Percentiles rank a stretch among this genome's conserved stretches.
phyloP scores from a whole-genome alignment of 129 eudicot species.

The Erigeron canadensis region DNA sequence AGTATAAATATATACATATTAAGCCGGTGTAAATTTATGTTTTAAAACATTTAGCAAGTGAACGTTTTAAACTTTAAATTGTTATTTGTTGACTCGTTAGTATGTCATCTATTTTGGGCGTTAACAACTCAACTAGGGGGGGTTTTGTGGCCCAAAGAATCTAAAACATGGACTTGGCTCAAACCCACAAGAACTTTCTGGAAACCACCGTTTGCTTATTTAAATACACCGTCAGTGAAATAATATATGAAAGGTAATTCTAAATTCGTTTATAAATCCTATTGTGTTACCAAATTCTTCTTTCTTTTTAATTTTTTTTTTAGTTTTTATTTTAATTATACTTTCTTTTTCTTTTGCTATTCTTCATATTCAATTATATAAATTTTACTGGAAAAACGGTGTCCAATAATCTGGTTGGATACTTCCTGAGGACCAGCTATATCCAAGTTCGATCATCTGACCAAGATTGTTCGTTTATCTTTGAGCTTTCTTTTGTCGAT shows the following conservation, averaged over 20 bases:
- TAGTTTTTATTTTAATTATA: too few relatives aligned
- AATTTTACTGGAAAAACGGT: background rate
- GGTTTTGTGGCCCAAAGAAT: background rate
- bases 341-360: background rate
- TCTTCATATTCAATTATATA: too few relatives aligned
- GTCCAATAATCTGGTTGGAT: background rate
- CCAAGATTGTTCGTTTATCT: background rate
- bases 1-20: too few relatives aligned
- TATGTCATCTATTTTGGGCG: too few relatives aligned
- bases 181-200: background rate
- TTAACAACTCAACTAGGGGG: too few relatives aligned
- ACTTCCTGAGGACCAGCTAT: conserved; percentile 8
- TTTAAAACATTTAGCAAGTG: too few relatives aligned
- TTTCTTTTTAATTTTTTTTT: too few relatives aligned
- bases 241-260: background rate
- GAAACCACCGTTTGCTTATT: background rate
- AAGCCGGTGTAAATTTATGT: too few relatives aligned
- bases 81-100: too few relatives aligned
- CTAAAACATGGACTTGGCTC: background rate
- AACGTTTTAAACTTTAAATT: too few relatives aligned
- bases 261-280: too few relatives aligned
- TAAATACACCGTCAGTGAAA: background rate
- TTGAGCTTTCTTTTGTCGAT: conserved; percentile 12
- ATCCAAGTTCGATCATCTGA: conserved; percentile 3
- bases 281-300: too few relatives aligned